These are phyloP conservation scores for Cryphonectria nitschkei DNA, from an alignment of 2,329 filamentous ascomycete genomes.

Conservation along the genomic window DNA sequence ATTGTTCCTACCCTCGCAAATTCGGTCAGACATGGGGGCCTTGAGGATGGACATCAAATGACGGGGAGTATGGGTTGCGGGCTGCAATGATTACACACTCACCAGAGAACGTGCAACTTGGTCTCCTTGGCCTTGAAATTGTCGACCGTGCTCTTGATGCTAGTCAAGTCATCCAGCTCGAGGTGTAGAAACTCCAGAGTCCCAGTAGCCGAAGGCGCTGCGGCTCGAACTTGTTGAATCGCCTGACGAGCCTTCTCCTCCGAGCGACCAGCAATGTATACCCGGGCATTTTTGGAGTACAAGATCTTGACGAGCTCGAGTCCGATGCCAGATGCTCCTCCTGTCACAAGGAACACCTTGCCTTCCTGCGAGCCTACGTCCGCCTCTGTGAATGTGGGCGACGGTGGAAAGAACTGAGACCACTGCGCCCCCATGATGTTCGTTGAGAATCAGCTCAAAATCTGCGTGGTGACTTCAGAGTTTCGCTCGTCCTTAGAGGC, in stretches of 20 bases:
- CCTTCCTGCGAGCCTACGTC: constrained; percentile 8
- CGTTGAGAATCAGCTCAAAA: neutral
- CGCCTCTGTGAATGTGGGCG: constrained; percentile 17
- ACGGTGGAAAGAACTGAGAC: constrained; percentile 14
- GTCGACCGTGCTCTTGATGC: constrained; percentile 32
- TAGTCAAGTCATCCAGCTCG: constrained; percentile 36
- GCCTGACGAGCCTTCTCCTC: constrained; percentile 1
- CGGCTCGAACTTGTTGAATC: constrained; percentile 22
- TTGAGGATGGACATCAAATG: neutral
- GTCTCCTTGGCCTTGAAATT: constrained; percentile 31
- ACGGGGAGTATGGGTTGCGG: no score
- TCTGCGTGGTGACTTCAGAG: no score
- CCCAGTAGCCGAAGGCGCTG: constrained; percentile 38
- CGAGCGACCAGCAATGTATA: constrained; percentile 51
- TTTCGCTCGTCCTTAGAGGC: no score
- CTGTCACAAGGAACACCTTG: constrained; percentile 46
- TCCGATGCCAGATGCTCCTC: constrained; percentile 39
- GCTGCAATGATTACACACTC: neutral
- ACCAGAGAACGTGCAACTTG: constrained; percentile 40
- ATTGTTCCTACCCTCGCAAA: constrained; percentile 39
- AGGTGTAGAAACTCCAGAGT: constrained; percentile 39
- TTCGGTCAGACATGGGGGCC: neutral
- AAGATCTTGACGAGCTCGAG: constrained; percentile 51
- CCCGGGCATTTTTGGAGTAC: constrained; percentile 50
- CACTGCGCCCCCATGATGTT: neutral